Base-by-base conservation (phyloP, 805 yeast genomes). In the Metschnikowia gruessii region DNA sequence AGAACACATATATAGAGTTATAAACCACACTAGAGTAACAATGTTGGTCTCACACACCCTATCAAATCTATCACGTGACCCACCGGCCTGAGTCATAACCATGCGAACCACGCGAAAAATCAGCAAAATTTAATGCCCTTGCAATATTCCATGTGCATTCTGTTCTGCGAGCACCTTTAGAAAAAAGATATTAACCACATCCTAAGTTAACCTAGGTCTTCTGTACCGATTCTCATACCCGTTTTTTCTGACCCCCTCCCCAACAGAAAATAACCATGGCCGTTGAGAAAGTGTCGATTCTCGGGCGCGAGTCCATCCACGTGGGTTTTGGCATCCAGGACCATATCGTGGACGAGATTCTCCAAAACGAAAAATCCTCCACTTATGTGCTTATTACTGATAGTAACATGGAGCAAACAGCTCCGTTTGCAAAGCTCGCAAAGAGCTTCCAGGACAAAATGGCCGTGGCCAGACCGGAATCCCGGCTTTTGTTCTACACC, bases 371-470 rank as follows among this genome's bases (percentile, higher is more conserved):
- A 57, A 77, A 82, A 42, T 87, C 97, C 6, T 89, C 97, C 5
- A 92, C 98, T 10, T 94, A 94, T 70, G 96, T 91, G 49, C 73
- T 94, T 50, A 79, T 94, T 53, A 88, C 96, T 32, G 99, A 94
- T 66, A 70, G 86, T 24, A 88, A 94, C 68, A 76, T 94, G 59
- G 80, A 75, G 34, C 70, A 79, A 50, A 79, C 85, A n/a, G 79
- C 80, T 22, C 85, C 83, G 56, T 79, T 82, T 57, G 70, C 70
- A 22, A 65, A 70, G 6, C 76, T 82, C 53, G 60, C 62, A 5
- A 50, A 57, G 1, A 72, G 71, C 22, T 78, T 87, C 59, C 61
- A 66, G 32, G 58, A 57, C 1, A 58, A 64, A 24, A 62, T 77
- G 52, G 53, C 51, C 0, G 54, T 50, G 18, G 12, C 31, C 4